A percentile compares a stretch with the other conserved stretches of the same genome.
Evolutionary conservation across 2,329 filamentous ascomycete genomes (phyloP).

Genomic region (Fusarium tricinctum): DNA sequence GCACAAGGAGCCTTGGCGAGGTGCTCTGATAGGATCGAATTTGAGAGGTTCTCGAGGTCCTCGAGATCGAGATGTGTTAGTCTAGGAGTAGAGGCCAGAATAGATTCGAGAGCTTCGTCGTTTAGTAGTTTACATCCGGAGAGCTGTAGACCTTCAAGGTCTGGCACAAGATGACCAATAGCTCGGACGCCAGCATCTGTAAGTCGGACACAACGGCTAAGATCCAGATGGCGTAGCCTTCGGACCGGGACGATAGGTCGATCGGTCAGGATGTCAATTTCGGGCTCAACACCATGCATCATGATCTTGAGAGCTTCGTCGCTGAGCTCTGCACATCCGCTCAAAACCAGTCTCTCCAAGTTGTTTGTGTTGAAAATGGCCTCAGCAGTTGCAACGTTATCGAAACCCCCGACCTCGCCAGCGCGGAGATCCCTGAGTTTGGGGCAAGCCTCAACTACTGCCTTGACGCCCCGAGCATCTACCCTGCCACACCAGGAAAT

Average conservation of each 20-base stretch:
- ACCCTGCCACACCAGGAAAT: slow-evolving; percentile 94
- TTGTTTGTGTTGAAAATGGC: slow-evolving; percentile 84
- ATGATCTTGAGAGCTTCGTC: slow-evolving; percentile 81
- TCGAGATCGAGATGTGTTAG: slow-evolving; percentile 92
- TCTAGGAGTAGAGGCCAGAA: slow-evolving; percentile 80
- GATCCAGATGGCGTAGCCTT: slow-evolving; percentile 84
- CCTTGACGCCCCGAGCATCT: slow-evolving; percentile 80
- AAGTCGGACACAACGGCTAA: slow-evolving; percentile 82
- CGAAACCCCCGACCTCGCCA: slow-evolving; percentile 84
- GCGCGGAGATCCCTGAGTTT: slow-evolving; percentile 84
- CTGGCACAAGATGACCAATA: slow-evolving; percentile 80
- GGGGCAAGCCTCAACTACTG: slow-evolving; percentile 79
- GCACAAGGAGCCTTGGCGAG: slow-evolving; percentile 84
- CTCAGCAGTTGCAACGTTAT: slow-evolving; percentile 78
- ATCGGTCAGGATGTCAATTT: slow-evolving; percentile 85
- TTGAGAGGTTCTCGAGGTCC: slow-evolving; percentile 83
- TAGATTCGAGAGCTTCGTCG: slow-evolving; percentile 77
- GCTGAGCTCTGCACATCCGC: slow-evolving; percentile 82
- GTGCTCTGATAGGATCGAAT: slow-evolving; percentile 77
- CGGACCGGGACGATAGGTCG: slow-evolving; percentile 81
- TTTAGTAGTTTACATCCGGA: slow-evolving; percentile 82
- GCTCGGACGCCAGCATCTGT: slow-evolving; percentile 79
- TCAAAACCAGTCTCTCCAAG: slow-evolving; percentile 85
- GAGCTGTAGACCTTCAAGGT: slow-evolving; percentile 85
- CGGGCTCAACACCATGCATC: slow-evolving; percentile 80